phyloP scores from a whole-genome alignment of 2,329 filamentous ascomycete species.

The Fusarium poae region DNA sequence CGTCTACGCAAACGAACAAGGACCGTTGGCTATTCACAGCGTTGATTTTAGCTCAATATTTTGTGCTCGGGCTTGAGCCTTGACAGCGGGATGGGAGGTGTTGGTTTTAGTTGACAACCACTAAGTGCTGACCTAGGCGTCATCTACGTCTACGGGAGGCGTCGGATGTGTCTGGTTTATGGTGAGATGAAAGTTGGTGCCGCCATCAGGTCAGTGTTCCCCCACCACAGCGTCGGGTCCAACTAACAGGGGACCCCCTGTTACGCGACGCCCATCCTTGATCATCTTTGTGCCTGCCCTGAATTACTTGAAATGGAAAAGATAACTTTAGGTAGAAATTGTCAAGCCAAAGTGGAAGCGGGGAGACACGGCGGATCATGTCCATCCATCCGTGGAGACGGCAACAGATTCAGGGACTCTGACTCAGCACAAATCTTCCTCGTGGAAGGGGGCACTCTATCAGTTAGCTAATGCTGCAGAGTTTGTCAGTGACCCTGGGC shows the following conservation, averaged over 20 bases:
- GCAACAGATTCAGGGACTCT: conserved; percentile 4
- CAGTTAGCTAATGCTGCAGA: conserved; percentile 31
- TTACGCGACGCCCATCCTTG: conserved; percentile 15
- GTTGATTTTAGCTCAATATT: conserved; percentile 20
- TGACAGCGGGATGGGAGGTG: conserved; percentile 32
- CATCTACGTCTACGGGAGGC: conserved; percentile 8
- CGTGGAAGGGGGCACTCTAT: conserved; percentile 22
- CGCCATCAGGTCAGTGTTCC: conserved; percentile 37
- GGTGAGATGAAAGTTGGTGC: conserved; percentile 14
- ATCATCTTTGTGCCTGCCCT: conserved; percentile 33
- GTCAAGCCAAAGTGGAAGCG: conserved; percentile 14
- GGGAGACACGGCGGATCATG: conserved; percentile 31
- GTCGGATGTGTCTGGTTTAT: conserved; percentile 15
- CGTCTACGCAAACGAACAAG: conserved; percentile 19
- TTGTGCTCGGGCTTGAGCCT: conserved; percentile 9
- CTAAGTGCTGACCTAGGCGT: not conserved
- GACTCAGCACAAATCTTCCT: conserved; percentile 17
- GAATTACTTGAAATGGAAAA: conserved; percentile 28
- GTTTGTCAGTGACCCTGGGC: conserved; percentile 26
- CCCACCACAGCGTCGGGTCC: conserved; percentile 44
- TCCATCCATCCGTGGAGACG: conserved; percentile 3
- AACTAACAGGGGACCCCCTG: conserved; percentile 26
- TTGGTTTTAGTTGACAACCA: conserved; percentile 15
- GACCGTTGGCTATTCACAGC: conserved; percentile 34
- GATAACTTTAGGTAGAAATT: conserved; percentile 5